Percentiles rank a stretch among this genome's conserved stretches.
These are phyloP conservation scores for Thraustotheca clavata DNA, from an alignment of 352 stramenopile species.

Conservation along the genomic window DNA sequence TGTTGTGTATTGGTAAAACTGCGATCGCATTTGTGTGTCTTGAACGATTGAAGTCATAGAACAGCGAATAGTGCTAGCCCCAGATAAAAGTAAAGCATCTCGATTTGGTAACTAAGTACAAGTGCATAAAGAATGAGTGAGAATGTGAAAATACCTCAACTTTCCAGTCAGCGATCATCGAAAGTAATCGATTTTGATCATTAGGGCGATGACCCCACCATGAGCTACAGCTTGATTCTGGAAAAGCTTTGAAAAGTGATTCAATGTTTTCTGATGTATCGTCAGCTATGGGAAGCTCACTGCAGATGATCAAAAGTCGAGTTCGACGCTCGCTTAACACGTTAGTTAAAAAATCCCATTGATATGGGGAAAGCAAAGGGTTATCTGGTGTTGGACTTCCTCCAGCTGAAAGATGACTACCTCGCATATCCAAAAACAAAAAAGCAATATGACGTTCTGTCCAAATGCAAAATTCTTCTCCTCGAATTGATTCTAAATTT, in stretches of 20 bases:
- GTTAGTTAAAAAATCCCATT: slow-evolving; percentile 56
- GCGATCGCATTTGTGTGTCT: slow-evolving; percentile 38
- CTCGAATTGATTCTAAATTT: slow-evolving; percentile 41
- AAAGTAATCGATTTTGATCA: slow-evolving; percentile 38
- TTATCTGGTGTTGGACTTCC: slow-evolving; percentile 52
- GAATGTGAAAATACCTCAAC: slow-evolving; percentile 24
- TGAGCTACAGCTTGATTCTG: slow-evolving; percentile 24
- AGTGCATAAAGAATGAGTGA: neutral
- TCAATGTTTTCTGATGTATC: slow-evolving; percentile 16
- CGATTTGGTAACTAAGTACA: slow-evolving; percentile 28
- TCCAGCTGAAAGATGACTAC: slow-evolving; percentile 39
- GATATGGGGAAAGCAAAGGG: slow-evolving; percentile 38
- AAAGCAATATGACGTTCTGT: slow-evolving; percentile 36
- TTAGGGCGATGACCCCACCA: slow-evolving; percentile 34
- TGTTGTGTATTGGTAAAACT: slow-evolving; percentile 34
- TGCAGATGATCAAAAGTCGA: slow-evolving; percentile 40
- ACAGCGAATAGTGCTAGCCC: slow-evolving; percentile 31
- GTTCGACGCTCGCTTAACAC: slow-evolving; percentile 29
- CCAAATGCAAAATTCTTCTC: slow-evolving; percentile 46
- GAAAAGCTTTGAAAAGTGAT: neutral
- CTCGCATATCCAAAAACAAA: slow-evolving; percentile 56
- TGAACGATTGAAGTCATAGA: slow-evolving; percentile 33
- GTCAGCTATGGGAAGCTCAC: slow-evolving; percentile 41
- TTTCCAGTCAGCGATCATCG: slow-evolving; percentile 63
- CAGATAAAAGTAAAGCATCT: slow-evolving; percentile 37